These are phyloP conservation scores for Aspergillus incahuasiensis DNA, from an alignment of 495 filamentous ascomycete genomes.

Conservation along the genomic window DNA sequence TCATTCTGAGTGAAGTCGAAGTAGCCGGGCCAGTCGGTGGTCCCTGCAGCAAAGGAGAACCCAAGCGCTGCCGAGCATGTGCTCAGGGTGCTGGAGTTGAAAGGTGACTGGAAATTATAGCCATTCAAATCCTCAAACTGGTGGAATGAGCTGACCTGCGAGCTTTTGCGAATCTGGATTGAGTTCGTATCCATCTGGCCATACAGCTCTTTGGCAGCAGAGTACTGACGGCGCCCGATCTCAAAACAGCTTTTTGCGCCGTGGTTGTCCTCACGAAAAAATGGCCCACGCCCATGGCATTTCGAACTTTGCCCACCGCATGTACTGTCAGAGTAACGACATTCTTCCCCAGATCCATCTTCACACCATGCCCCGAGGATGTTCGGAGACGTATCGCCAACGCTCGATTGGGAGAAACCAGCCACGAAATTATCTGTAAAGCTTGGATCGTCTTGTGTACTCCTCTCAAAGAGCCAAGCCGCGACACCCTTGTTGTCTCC, in stretches of 20 bases:
- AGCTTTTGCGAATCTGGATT: constrained; percentile 45
- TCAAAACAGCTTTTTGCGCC: constrained; percentile 71
- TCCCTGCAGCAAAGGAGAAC: constrained; percentile 91
- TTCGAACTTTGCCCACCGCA: constrained; percentile 70
- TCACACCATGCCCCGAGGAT: constrained; percentile 80
- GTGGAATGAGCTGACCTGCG: constrained; percentile 67
- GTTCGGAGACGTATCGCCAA: constrained; percentile 91
- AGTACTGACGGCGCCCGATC: constrained; percentile 64
- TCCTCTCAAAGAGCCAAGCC: constrained; percentile 78
- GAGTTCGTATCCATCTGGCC: constrained; percentile 44
- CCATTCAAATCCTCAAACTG: constrained; percentile 69
- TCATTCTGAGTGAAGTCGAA: constrained; percentile 94
- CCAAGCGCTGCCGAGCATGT: constrained; percentile 93
- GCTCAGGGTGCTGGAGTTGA: constrained; percentile 63
- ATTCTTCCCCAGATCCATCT: constrained; percentile 62
- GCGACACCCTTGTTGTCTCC: constrained; percentile 98
- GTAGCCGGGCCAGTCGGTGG: constrained; percentile 85
- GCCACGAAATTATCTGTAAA: constrained; percentile 75
- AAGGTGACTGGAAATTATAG: constrained; percentile 65
- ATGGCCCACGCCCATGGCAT: constrained; percentile 84
- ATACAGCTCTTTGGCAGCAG: constrained; percentile 59
- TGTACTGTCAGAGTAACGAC: constrained; percentile 70
- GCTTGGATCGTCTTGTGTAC: constrained; percentile 45
- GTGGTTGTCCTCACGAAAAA: constrained; percentile 64
- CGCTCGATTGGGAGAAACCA: constrained; percentile 91